Percentiles rank a stretch among this genome's conserved stretches.
Conservation (phyloP, 805 yeast species). For the Hermanozyma aechmeae region DNA sequence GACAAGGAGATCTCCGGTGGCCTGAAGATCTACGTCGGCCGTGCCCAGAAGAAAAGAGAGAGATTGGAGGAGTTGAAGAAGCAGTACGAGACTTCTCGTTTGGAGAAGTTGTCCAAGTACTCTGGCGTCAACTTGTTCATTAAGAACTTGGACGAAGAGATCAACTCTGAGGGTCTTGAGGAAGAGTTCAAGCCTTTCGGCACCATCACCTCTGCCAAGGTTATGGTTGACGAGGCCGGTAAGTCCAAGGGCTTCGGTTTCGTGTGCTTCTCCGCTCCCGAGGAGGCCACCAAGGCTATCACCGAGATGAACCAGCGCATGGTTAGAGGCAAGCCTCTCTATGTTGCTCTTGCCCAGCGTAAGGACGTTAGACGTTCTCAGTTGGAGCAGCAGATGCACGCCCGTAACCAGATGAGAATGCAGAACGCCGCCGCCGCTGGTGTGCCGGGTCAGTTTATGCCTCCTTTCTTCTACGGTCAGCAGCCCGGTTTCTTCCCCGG, state of each 20-base stretch:
- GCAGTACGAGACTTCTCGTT: conserved; percentile 85
- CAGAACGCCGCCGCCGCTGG: conserved; percentile 93
- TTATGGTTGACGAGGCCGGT: conserved; percentile 90
- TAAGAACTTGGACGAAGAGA: conserved; percentile 90
- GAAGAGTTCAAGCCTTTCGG: conserved; percentile 94
- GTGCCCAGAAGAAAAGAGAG: conserved; percentile 99
- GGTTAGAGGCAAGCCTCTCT: conserved; percentile 91
- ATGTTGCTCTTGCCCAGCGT: conserved; percentile 98
- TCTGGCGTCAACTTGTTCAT: conserved; percentile 96
- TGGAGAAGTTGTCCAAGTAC: conserved; percentile 86
- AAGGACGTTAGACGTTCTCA: conserved; percentile 96
- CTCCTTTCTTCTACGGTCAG: conserved; percentile 80
- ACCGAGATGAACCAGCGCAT: conserved; percentile 97
- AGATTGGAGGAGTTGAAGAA: conserved; percentile 92
- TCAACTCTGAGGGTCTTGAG: conserved; percentile 84
- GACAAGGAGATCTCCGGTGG: conserved; percentile 71
- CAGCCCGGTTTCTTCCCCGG: conserved; percentile 82
- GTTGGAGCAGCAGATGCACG: conserved; percentile 95
- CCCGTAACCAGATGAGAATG: conserved; percentile 96
- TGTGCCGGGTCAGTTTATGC: conserved; percentile 78
- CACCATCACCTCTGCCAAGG: conserved; percentile 89
- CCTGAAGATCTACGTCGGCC: conserved; percentile 85
- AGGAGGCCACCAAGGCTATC: conserved; percentile 98
- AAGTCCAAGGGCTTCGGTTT: conserved; percentile 98
- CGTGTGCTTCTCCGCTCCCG: conserved; percentile 95